Evolutionary conservation across 2,329 filamentous ascomycete species (phyloP).

Genomic region (Sclerotinia nivalis): DNA sequence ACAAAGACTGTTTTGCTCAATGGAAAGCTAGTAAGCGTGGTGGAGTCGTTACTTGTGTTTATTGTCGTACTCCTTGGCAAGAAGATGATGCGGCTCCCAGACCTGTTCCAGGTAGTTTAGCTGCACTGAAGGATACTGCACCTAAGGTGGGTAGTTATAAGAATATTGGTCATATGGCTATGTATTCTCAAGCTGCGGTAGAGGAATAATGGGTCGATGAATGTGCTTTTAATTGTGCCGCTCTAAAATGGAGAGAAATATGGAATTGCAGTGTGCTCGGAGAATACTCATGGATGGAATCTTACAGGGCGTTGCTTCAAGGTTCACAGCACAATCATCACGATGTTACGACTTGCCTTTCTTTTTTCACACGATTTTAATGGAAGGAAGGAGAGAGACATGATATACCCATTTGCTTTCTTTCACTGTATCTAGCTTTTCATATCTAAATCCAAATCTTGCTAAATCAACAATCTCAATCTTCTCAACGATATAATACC

Average conservation of each 20-base stretch:
- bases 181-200: constrained; percentile 23
- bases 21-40: constrained; percentile 52
- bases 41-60: constrained; percentile 55
- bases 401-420: constrained; percentile 7
- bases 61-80: constrained; percentile 60
- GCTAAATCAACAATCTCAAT: not conserved
- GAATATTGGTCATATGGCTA: constrained; percentile 28
- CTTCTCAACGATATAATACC: too few species aligned
- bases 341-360: not conserved
- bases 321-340: not conserved
- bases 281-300: not conserved
- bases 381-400: too few species aligned
- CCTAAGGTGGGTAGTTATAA: constrained; percentile 29
- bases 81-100: constrained; percentile 39
- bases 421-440: not conserved
- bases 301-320: too few species aligned
- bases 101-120: constrained; percentile 24
- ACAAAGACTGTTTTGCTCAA: constrained; percentile 53
- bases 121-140: constrained; percentile 26
- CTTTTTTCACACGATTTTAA: too few species aligned
- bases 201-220: not conserved
- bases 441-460: not conserved
- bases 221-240: not conserved
- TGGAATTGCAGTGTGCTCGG: not conserved
- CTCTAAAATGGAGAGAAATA: too few species aligned